Percentiles rank a stretch among this genome's conserved stretches.
Evolutionary conservation across 2,329 filamentous ascomycete species (phyloP).

Genomic region (Talaromyces marneffei): DNA sequence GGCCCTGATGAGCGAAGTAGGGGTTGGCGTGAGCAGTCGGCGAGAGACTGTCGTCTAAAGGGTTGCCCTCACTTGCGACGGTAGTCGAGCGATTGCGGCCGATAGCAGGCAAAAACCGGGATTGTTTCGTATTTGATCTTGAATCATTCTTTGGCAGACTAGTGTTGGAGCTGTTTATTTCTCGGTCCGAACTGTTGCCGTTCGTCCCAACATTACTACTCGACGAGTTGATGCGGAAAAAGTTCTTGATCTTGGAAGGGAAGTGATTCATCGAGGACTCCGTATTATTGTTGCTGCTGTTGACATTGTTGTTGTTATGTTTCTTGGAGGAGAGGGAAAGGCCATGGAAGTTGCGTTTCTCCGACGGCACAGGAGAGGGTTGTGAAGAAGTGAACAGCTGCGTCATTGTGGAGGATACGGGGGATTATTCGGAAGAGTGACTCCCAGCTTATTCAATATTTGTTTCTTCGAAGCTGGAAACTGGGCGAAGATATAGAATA

Average conservation of each 20-base stretch:
- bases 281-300: slow-evolving; percentile 20
- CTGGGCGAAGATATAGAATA: background rate
- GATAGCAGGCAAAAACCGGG: slow-evolving; percentile 80
- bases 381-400: slow-evolving; percentile 37
- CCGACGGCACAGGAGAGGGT: slow-evolving; percentile 37
- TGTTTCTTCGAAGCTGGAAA: background rate
- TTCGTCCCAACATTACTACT: slow-evolving; percentile 36
- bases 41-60: slow-evolving; percentile 79
- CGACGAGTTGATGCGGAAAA: slow-evolving; percentile 60
- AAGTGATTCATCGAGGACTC: slow-evolving; percentile 42
- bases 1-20: slow-evolving; percentile 95
- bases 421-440: background rate
- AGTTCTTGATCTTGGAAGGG: slow-evolving; percentile 62
- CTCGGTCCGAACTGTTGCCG: slow-evolving; percentile 25
- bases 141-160: slow-evolving; percentile 51
- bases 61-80: slow-evolving; percentile 86
- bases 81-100: slow-evolving; percentile 84
- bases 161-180: slow-evolving; percentile 37
- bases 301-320: slow-evolving; percentile 28
- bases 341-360: slow-evolving; percentile 43
- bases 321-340: slow-evolving; percentile 43
- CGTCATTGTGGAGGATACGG: slow-evolving; percentile 30
- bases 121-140: slow-evolving; percentile 71
- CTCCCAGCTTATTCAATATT: background rate
- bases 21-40: slow-evolving; percentile 93